These are phyloP conservation scores for Rosa rugosa DNA, from an alignment of 306 rosid genomes.

Conservation along the genomic window DNA sequence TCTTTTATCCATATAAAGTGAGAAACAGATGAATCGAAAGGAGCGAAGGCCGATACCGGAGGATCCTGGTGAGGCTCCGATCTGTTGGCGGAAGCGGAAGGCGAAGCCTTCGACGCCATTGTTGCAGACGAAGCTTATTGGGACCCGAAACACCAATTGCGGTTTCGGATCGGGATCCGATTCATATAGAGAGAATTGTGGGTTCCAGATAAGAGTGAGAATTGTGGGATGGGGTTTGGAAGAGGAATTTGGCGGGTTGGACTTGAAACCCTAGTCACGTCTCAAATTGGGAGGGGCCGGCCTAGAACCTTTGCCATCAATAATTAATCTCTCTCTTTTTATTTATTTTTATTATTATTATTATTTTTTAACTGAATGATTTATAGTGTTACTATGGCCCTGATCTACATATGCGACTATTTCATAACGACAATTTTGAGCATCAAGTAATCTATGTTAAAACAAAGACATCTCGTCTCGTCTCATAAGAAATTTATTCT, in stretches of 20 bases:
- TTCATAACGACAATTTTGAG: too few species aligned
- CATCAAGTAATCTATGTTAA: rapidly evolving
- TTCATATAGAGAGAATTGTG: conserved; percentile 41
- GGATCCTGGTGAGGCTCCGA: conserved; percentile 45
- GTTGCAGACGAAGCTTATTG: conserved; percentile 40
- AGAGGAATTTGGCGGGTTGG: conserved; percentile 56
- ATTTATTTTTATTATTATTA: neutral
- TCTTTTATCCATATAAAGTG: neutral
- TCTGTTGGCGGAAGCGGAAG: conserved; percentile 57
- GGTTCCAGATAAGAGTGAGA: conserved; percentile 23
- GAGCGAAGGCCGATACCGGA: conserved; percentile 41
- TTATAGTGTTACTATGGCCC: too few species aligned
- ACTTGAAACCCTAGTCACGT: conserved; percentile 70
- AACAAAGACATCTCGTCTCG: too few species aligned
- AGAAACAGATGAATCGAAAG: conserved; percentile 2
- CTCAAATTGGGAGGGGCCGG: conserved; percentile 29
- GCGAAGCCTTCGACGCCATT: conserved; percentile 79
- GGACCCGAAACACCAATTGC: conserved; percentile 38
- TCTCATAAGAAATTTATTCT: rapidly evolving
- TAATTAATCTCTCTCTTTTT: conserved; percentile 5
- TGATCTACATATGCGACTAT: neutral
- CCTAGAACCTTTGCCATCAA: conserved; percentile 20
- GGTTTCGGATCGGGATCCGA: conserved; percentile 58
- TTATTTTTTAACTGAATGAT: neutral
- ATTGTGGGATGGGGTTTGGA: conserved; percentile 16